Percentiles rank a stretch among this genome's conserved stretches.
These are phyloP conservation scores for Sporothrix euskadiensis DNA, from an alignment of 2,329 filamentous ascomycete species.

Conservation along the genomic window DNA sequence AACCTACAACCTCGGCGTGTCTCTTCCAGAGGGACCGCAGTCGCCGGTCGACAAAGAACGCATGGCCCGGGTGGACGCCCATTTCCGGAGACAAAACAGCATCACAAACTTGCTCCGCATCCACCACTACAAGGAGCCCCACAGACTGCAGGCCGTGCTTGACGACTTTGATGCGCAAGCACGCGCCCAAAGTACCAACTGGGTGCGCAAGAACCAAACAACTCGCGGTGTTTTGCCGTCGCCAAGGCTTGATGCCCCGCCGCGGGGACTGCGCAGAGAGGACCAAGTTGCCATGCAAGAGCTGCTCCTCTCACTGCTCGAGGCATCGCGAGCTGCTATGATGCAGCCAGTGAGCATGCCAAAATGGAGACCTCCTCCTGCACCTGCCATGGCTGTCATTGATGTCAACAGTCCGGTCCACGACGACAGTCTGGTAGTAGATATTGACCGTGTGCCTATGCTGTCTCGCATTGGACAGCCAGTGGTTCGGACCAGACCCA, in stretches of 20 bases:
- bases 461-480: not conserved
- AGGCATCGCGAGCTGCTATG: constrained; percentile 6
- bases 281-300: constrained; percentile 36
- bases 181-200: constrained; percentile 31
- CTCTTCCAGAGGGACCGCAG: constrained; percentile 31
- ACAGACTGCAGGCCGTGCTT: constrained; percentile 30
- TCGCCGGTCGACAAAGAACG: constrained; percentile 33
- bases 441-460: constrained; percentile 24
- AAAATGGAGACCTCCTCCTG: not conserved
- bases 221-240: constrained; percentile 31
- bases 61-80: constrained; percentile 28
- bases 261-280: constrained; percentile 28
- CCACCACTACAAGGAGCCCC: constrained; percentile 33
- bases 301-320: constrained; percentile 34
- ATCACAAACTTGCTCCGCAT: constrained; percentile 35
- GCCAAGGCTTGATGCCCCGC: constrained; percentile 23
- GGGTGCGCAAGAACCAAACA: constrained; percentile 34
- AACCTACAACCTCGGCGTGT: constrained; percentile 37
- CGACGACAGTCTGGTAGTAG: not conserved
- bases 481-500: not conserved
- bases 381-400: not conserved
- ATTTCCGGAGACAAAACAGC: constrained; percentile 31
- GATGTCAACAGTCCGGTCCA: not conserved
- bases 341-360: not conserved
- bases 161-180: constrained; percentile 34